Conservation (phyloP, 352 stramenopile genomes). For the Lagenidium giganteum region DNA sequence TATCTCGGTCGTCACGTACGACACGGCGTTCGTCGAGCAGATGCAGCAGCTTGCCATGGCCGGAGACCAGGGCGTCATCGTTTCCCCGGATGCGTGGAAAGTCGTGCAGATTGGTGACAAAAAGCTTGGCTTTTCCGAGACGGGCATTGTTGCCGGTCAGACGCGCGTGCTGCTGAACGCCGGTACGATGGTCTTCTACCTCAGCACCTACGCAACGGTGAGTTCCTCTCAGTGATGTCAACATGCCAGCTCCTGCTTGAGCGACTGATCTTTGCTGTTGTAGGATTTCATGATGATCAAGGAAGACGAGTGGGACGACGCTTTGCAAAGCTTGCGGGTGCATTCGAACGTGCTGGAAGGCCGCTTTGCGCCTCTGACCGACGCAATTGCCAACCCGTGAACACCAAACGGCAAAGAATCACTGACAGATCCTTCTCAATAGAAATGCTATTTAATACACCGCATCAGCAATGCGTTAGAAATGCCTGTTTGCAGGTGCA, state of each 20-base stretch:
- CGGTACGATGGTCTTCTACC: constrained; percentile 60
- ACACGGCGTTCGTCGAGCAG: constrained; percentile 32
- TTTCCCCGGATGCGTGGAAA: constrained; percentile 58
- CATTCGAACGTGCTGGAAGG: constrained; percentile 42
- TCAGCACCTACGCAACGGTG: constrained; percentile 65
- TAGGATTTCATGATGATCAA: constrained; percentile 72
- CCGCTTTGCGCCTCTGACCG: constrained; percentile 26
- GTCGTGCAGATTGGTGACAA: constrained; percentile 61
- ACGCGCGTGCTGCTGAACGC: constrained; percentile 50
- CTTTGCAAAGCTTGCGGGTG: constrained; percentile 33
- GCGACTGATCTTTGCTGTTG: background rate
- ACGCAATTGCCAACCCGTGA: too few relatives aligned
- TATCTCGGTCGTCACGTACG: constrained; percentile 52
- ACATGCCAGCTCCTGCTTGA: background rate
- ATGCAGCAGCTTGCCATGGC: constrained; percentile 26
- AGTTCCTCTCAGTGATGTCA: background rate
- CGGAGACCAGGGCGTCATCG: constrained; percentile 40
- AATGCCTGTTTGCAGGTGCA: too few relatives aligned
- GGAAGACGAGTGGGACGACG: constrained; percentile 59
- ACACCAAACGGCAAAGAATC: too few relatives aligned
- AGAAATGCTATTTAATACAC: too few relatives aligned
- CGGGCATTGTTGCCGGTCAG: constrained; percentile 59
- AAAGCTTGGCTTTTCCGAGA: constrained; percentile 53
- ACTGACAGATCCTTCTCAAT: too few relatives aligned
- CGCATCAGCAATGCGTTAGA: too few relatives aligned